Base-by-base conservation (phyloP, 768 basidiomycete genomes). In the Amyloporia xantha region DNA sequence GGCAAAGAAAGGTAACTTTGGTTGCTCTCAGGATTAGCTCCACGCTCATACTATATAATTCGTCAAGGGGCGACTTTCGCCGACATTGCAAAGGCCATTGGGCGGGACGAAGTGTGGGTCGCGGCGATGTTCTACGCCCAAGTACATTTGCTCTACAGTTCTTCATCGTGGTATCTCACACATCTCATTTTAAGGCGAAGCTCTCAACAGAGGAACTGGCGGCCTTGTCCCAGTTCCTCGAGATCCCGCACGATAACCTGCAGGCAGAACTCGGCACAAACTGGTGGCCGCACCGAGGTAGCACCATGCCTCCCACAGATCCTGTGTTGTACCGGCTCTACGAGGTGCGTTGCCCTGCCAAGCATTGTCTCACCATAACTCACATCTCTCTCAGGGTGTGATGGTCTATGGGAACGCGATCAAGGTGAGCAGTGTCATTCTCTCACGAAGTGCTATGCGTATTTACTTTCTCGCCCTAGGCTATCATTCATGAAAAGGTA, bases 71-170 rank as follows among this genome's bases (percentile, higher is more conserved):
- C 83, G 52, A 81, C 82, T 12, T 91, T 90, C 53, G 85, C 81
- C 49, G 69, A 77, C 33, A 77, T 91, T 54, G 86, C 75, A 10
- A 69, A 81, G 50, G 71, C 70, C 5, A 75, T 91, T 46, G 78
- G 75, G 20, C 81, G 75, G 61, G 84, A 88, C 60, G 89, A 91
- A 59, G 74, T 91, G 21, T 91, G 86, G 86, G 73, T 90, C 21
- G 88, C 88, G 2, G 79, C 88, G 5, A 80, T 81, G 41, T 86
- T 91, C 66, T 89, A 88, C 56, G 88, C 82, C 5, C 88, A 90
- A 70, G 85, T 84, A 51, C 38, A 37, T 2, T 12, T 52, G 7
- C 9, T 46, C 12, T 28, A 44, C 38, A 27, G 17, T 15, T 25
- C n/a, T 42, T 1, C 21, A 23, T 23, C 2, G 28, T 41, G 37